A percentile compares a stretch with the other conserved stretches of the same genome.
Evolutionary conservation across 225 moss, liverwort and hornwort genomes (phyloP).

Genomic region (Thuidium tamariscinum): DNA sequence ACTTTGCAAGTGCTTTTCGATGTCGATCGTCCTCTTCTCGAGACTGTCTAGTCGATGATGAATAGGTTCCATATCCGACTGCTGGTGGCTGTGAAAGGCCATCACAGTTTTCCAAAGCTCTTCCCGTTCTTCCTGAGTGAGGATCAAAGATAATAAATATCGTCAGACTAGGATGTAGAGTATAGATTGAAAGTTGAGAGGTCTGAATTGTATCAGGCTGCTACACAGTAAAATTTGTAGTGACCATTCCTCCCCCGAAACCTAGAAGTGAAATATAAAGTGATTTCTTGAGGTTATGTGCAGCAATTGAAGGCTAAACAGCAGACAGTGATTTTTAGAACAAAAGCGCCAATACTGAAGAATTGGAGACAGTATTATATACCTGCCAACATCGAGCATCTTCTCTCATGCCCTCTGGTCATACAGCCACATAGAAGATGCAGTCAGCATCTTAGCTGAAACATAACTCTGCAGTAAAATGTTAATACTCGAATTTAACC

Average conservation of each 20-base stretch:
- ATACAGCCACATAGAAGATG: constrained; percentile 23
- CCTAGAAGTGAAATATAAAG: neutral
- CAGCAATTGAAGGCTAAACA: neutral
- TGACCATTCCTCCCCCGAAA: neutral
- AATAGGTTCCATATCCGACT: constrained; percentile 17
- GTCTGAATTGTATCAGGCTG: neutral
- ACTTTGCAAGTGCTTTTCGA: constrained; percentile 34
- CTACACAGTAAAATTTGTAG: neutral
- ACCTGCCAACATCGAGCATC: constrained; percentile 57
- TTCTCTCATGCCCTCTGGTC: constrained; percentile 46
- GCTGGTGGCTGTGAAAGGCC: constrained; percentile 32
- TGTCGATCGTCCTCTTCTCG: constrained; percentile 27
- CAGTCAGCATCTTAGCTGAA: neutral
- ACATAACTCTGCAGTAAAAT: neutral
- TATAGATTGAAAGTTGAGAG: neutral
- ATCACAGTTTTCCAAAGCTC: constrained; percentile 50
- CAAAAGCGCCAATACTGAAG: neutral
- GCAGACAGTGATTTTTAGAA: neutral
- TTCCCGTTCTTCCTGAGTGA: constrained; percentile 40
- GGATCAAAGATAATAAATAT: neutral
- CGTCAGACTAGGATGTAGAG: neutral
- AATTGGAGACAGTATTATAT: neutral
- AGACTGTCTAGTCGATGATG: constrained; percentile 20
- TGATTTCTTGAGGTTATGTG: neutral
- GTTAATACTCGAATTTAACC: neutral